phyloP scores from a whole-genome alignment of 2,329 filamentous ascomycete genomes.

The Colletotrichum tofieldiae region DNA sequence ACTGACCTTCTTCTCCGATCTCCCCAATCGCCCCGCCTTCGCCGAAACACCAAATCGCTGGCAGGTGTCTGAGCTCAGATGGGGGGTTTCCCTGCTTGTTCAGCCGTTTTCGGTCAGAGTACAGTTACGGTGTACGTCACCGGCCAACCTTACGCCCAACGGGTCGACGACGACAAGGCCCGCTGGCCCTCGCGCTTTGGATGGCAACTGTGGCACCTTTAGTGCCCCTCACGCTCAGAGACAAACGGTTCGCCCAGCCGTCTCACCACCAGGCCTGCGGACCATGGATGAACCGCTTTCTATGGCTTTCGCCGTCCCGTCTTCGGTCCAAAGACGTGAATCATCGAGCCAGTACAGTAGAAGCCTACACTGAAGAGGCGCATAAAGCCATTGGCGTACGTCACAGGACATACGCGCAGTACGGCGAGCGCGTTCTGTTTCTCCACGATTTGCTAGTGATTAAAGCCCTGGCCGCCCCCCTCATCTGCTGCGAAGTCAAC shows the following conservation, averaged over 20 bases:
- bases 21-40: slow-evolving; percentile 29
- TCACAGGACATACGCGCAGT: slow-evolving; percentile 18
- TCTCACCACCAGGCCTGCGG: slow-evolving; percentile 14
- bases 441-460: not conserved
- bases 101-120: not conserved
- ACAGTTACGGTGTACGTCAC: slow-evolving; percentile 8
- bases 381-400: slow-evolving; percentile 11
- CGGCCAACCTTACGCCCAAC: not conserved
- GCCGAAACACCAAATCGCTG: slow-evolving; percentile 6
- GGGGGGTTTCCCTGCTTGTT: slow-evolving; percentile 15
- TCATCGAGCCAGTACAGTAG: slow-evolving; percentile 4
- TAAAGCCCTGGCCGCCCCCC: not conserved
- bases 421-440: not conserved
- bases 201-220: slow-evolving; percentile 22
- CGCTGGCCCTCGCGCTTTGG: not conserved
- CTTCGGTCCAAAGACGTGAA: slow-evolving; percentile 15
- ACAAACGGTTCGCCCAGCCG: slow-evolving; percentile 15
- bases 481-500: no score
- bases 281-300: slow-evolving; percentile 22
- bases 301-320: slow-evolving; percentile 31
- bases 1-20: not conserved
- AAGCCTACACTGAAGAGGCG: slow-evolving; percentile 5
- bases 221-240: not conserved
- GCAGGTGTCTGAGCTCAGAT: slow-evolving; percentile 9
- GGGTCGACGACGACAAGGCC: not conserved